Conservation (phyloP, 2,329 filamentous ascomycete genomes). For the Claviceps quebecensis region DNA sequence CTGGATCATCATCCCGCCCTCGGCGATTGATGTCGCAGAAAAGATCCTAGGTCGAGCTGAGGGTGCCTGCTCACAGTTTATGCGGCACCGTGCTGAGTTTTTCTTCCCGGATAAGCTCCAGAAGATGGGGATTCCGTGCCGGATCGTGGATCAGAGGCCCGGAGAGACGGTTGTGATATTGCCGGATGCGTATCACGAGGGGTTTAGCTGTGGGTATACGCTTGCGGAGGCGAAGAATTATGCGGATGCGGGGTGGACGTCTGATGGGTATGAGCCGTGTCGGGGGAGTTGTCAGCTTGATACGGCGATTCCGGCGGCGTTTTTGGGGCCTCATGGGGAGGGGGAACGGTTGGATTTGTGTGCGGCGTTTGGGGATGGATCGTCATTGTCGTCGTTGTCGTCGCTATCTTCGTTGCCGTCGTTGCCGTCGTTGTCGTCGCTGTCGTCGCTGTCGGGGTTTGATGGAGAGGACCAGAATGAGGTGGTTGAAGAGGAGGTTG, state of each 20-base stretch:
- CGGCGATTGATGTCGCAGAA: slow-evolving; percentile 21
- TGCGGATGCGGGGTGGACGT: slow-evolving; percentile 22
- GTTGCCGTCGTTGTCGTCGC: too few relatives aligned
- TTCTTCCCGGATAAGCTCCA: slow-evolving; percentile 26
- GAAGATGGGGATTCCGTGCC: slow-evolving; percentile 23
- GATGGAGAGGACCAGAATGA: too few relatives aligned
- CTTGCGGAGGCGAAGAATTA: slow-evolving; percentile 28
- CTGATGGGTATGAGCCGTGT: slow-evolving; percentile 22
- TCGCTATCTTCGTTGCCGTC: too few relatives aligned
- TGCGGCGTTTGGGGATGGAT: slow-evolving; percentile 5
- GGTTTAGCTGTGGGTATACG: slow-evolving; percentile 27
- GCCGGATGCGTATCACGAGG: slow-evolving; percentile 26
- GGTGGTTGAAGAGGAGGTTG: too few relatives aligned
- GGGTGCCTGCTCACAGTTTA: slow-evolving; percentile 23
- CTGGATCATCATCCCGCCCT: slow-evolving; percentile 24
- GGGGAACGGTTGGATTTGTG: slow-evolving; percentile 22
- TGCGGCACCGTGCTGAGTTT: slow-evolving; percentile 27
- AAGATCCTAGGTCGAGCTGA: slow-evolving; percentile 18
- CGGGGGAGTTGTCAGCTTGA: slow-evolving; percentile 18
- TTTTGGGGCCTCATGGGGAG: slow-evolving; percentile 18
- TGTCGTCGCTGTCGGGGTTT: too few relatives aligned
- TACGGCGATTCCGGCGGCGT: slow-evolving; percentile 22
- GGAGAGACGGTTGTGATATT: slow-evolving; percentile 26
- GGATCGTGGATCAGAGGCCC: slow-evolving; percentile 24
- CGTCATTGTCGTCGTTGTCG: too few relatives aligned